Evolutionary conservation across 169 alveolate species (phyloP).

Genomic region (Besnoitia besnoiti): DNA sequence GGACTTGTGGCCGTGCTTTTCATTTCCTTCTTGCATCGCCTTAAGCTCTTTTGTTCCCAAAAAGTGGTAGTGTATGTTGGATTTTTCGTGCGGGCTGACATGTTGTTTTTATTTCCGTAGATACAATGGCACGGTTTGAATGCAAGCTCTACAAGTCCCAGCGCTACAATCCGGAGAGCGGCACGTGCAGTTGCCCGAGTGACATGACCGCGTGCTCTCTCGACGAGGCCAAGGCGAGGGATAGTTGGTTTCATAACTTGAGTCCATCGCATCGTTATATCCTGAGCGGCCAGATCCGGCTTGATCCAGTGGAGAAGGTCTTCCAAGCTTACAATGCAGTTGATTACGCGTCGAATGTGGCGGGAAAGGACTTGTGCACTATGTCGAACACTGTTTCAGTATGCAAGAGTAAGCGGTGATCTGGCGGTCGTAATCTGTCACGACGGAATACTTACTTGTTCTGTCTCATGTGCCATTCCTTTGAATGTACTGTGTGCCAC

Average conservation of each 20-base stretch:
- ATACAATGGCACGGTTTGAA: neutral
- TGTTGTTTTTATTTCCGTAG: neutral
- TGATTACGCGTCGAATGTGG: neutral
- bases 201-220: slow-evolving; percentile 9
- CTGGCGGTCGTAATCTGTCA: too few relatives aligned
- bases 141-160: neutral
- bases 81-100: neutral
- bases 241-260: neutral
- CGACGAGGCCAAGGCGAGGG: neutral
- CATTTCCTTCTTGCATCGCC: too few relatives aligned
- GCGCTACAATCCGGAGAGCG: neutral
- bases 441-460: too few relatives aligned
- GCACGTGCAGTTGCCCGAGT: neutral
- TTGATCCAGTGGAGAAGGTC: neutral
- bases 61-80: too few relatives aligned
- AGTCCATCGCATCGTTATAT: neutral
- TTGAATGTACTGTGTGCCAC: too few relatives aligned
- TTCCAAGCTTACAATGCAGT: neutral
- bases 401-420: neutral
- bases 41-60: too few relatives aligned
- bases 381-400: neutral
- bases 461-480: too few relatives aligned
- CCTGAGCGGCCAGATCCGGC: neutral
- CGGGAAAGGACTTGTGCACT: neutral
- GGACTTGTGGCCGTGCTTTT: too few relatives aligned